phyloP scores from a whole-genome alignment of 768 basidiomycete species.

The Suillus paluster region DNA sequence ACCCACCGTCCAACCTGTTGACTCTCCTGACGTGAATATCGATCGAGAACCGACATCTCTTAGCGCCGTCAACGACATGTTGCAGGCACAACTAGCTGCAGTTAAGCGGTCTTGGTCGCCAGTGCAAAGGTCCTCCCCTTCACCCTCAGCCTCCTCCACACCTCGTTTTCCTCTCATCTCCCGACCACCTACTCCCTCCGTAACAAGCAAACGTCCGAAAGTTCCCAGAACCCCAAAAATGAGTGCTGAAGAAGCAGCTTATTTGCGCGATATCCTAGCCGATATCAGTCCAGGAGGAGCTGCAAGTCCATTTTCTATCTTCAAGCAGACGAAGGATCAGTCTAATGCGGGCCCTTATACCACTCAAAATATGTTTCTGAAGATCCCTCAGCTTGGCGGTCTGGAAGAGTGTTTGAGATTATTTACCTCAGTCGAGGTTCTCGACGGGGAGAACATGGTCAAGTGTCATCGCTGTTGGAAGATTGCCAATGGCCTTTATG shows the following conservation, averaged over 20 bases:
- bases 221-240: slow-evolving; percentile 59
- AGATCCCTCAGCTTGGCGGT: slow-evolving; percentile 47
- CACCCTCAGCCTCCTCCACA: slow-evolving; percentile 21
- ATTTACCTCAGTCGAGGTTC: slow-evolving; percentile 92
- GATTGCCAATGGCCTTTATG: slow-evolving; percentile 71
- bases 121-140: slow-evolving; percentile 23
- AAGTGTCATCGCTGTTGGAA: slow-evolving; percentile 96
- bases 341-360: slow-evolving; percentile 19
- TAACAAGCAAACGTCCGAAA: slow-evolving; percentile 40
- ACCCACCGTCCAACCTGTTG: background rate
- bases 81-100: slow-evolving; percentile 27
- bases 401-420: slow-evolving; percentile 81
- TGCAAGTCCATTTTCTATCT: slow-evolving; percentile 53
- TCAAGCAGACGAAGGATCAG: slow-evolving; percentile 44
- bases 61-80: slow-evolving; percentile 29
- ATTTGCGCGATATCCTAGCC: slow-evolving; percentile 70
- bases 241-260: slow-evolving; percentile 60
- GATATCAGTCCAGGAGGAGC: slow-evolving; percentile 53
- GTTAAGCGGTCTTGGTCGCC: slow-evolving; percentile 31
- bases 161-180: slow-evolving; percentile 28
- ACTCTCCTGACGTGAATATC: slow-evolving; percentile 8
- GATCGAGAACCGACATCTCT: slow-evolving; percentile 28
- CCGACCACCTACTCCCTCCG: slow-evolving; percentile 33
- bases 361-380: slow-evolving; percentile 32
- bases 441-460: slow-evolving; percentile 94